A percentile compares a stretch with the other conserved stretches of the same genome.
These are phyloP conservation scores for Massariosphaeria phaeospora DNA, from an alignment of 495 filamentous ascomycete genomes.

Conservation along the genomic window DNA sequence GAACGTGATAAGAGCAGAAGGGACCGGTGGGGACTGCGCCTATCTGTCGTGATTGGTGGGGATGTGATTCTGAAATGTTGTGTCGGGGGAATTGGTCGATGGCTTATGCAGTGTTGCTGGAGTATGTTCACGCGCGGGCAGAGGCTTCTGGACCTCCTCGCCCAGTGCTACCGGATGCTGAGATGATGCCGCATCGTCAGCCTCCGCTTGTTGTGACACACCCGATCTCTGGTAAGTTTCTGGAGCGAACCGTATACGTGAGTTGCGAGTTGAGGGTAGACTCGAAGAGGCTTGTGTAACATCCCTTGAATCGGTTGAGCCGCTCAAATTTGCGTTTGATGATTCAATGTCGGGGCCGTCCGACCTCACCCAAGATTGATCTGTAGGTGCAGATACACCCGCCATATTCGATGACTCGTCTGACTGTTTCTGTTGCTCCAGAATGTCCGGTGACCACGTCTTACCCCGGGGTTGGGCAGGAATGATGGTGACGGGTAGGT, in stretches of 20 bases:
- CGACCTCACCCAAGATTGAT: no score
- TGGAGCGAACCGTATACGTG: constrained; percentile 24
- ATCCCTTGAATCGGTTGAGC: background rate
- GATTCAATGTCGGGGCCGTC: background rate
- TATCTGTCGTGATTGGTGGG: constrained; percentile 25
- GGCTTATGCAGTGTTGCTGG: background rate
- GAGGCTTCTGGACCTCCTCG: background rate
- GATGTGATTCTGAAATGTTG: background rate
- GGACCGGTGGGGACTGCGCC: background rate
- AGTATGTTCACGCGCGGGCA: background rate
- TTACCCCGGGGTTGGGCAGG: constrained; percentile 57
- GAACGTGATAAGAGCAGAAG: no score
- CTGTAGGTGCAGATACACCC: background rate
- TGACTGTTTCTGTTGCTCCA: constrained; percentile 13
- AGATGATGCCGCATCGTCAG: background rate
- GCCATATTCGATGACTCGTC: background rate
- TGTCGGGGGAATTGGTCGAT: background rate
- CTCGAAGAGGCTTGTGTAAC: background rate
- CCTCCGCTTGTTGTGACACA: background rate
- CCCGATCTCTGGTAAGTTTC: constrained; percentile 16
- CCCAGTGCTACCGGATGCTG: background rate
- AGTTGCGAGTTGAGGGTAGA: background rate
- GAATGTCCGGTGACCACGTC: constrained; percentile 39
- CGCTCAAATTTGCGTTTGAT: background rate
- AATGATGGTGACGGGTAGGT: constrained; percentile 61